Evolutionary conservation across 2,329 filamentous ascomycete species (phyloP).

Genomic region (Elsinoe australis): DNA sequence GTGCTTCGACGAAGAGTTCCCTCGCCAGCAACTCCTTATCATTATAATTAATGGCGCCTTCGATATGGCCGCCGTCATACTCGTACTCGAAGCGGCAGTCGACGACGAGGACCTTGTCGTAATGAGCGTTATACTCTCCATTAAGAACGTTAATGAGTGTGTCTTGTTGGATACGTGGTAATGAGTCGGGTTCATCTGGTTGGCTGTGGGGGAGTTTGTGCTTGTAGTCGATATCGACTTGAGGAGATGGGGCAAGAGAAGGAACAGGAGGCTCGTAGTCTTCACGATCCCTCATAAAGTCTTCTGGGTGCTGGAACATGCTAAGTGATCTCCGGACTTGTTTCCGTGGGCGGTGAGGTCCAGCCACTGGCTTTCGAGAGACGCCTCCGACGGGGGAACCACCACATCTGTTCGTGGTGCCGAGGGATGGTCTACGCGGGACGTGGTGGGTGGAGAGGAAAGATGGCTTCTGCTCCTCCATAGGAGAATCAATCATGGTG

Average conservation of each 20-base stretch:
- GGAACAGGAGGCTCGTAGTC: constrained; percentile 42
- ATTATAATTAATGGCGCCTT: constrained; percentile 90
- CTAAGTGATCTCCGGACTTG: constrained; percentile 87
- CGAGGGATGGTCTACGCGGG: constrained; percentile 57
- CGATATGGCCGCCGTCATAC: constrained; percentile 92
- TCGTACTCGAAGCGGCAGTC: constrained; percentile 99
- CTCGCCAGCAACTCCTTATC: constrained; percentile 81
- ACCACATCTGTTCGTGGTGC: constrained; percentile 54
- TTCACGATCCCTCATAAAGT: constrained; percentile 70
- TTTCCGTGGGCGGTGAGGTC: constrained; percentile 68
- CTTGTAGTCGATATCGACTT: constrained; percentile 63
- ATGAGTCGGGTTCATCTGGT: constrained; percentile 69
- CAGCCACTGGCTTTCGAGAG: constrained; percentile 54
- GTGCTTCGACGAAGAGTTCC: constrained; percentile 60
- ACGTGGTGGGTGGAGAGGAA: constrained; percentile 50
- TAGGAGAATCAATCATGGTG: constrained; percentile 71
- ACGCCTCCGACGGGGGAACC: constrained; percentile 69
- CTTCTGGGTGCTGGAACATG: constrained; percentile 92
- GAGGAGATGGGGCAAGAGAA: constrained; percentile 49
- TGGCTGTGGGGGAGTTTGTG: constrained; percentile 78
- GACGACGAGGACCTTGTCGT: constrained; percentile 76
- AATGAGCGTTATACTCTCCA: constrained; percentile 68
- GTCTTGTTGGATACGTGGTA: constrained; percentile 75
- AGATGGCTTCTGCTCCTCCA: constrained; percentile 20
- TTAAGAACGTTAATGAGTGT: constrained; percentile 84